Base-by-base conservation (phyloP, 2,329 filamentous ascomycete species). In the Hymenoscyphus fructigenus region DNA sequence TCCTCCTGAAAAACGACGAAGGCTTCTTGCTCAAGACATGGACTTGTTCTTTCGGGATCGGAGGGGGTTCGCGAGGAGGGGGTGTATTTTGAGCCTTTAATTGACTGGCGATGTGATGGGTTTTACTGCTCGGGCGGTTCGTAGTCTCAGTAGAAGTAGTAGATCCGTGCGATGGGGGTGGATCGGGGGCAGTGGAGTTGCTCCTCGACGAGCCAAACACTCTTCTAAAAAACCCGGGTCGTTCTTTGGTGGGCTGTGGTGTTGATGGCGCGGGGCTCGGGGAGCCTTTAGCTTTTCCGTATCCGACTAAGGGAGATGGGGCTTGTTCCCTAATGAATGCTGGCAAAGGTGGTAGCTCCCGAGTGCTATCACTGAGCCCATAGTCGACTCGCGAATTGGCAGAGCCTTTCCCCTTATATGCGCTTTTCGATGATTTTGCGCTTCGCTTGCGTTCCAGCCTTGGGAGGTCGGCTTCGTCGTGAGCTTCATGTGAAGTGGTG, bases 1-100 rank as follows among this genome's bases (percentile, higher is more conserved):
- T 86, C 66, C 95, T 85, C 67, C 95, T 86, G 80, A 98, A 98
- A 79, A 99, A 98, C 0, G 92, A 94, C 0, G 94, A 96, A 3
- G 92, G 87, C 77, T 97, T 97, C 81, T 97, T 97, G 72, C 91
- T 91, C 60, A 97, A 80, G 3, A 74, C 68, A 68, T 74, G 72
- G 1, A 68, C 55, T 34, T 67, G 66, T 59, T 76, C 74, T 62
- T 73, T 75, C 5, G 72, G 65, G 20, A 50, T 23, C 6, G 72
- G 57, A 26, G 71, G 70, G 14, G 74, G 70, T 67, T 76, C 71
- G 61, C 70, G 69, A 57, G 70, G 61, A n/a, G 71, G 66, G 62
- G 68, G 61, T 53, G 64, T 58, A 66, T 66, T 61, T 61, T 71
- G 69, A 17, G 80, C 71, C 73, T 85, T 87, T 60, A 80, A 75